These are phyloP conservation scores for Vigna unguiculata DNA, from an alignment of 306 rosid genomes.

Conservation along the genomic window DNA sequence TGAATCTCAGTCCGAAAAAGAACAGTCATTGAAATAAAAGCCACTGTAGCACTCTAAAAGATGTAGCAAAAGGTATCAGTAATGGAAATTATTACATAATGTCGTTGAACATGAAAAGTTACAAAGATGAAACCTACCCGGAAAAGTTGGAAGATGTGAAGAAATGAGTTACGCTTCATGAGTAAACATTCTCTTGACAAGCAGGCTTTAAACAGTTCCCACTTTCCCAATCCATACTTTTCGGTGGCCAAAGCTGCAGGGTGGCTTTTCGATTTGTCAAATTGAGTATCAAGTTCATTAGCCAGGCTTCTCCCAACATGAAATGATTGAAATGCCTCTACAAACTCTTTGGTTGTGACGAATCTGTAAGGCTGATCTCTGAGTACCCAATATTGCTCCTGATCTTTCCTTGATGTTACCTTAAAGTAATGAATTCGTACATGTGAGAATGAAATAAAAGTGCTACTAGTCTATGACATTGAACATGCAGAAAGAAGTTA, in stretches of 20 bases:
- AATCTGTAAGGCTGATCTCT: slow-evolving; percentile 55
- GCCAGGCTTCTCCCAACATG: slow-evolving; percentile 50
- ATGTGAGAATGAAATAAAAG: not conserved
- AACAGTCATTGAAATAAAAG: slow-evolving; percentile 53
- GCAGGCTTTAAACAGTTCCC: slow-evolving; percentile 59
- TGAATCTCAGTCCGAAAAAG: slow-evolving; percentile 59
- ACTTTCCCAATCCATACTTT: slow-evolving; percentile 49
- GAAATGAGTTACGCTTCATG: slow-evolving; percentile 63
- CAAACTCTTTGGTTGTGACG: slow-evolving; percentile 54
- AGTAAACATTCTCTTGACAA: slow-evolving; percentile 64
- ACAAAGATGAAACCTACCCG: slow-evolving; percentile 49
- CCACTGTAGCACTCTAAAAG: slow-evolving; percentile 49
- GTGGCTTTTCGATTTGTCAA: slow-evolving; percentile 65
- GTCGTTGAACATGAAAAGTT: not conserved
- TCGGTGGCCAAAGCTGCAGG: slow-evolving; percentile 56
- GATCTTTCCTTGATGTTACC: slow-evolving; percentile 72
- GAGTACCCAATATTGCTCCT: slow-evolving; percentile 56
- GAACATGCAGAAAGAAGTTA: not conserved
- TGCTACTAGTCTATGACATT: not conserved
- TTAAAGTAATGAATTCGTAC: not conserved
- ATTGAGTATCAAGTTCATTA: slow-evolving; percentile 50
- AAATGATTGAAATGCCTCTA: slow-evolving; percentile 49
- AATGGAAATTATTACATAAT: not conserved
- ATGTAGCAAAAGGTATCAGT: not conserved
- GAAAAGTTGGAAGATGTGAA: slow-evolving; percentile 49